Conservation (phyloP, 2,329 filamentous ascomycete species). For the Fusarium kyushuense region DNA sequence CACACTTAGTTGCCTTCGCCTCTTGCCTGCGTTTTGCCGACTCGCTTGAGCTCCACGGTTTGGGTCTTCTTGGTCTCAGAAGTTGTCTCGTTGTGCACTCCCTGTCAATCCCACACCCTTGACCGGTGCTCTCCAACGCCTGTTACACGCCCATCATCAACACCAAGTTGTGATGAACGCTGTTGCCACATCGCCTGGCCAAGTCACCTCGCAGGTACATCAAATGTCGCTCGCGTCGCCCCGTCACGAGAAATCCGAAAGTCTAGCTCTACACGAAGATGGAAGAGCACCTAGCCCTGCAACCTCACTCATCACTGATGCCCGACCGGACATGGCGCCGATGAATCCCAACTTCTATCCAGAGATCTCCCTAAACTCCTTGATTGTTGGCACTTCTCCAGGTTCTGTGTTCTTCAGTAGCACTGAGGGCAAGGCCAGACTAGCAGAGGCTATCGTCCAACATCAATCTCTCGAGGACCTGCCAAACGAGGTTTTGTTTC, state of each 20-base stretch:
- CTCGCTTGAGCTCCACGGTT: conserved; percentile 20
- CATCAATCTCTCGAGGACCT: conserved; percentile 55
- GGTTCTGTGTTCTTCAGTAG: not conserved
- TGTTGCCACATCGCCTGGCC: conserved; percentile 49
- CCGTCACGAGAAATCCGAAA: conserved; percentile 25
- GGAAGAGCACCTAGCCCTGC: conserved; percentile 38
- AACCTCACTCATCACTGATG: conserved; percentile 46
- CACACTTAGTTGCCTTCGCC: conserved; percentile 27
- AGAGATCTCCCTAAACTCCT: conserved; percentile 24
- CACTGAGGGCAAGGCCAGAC: not conserved
- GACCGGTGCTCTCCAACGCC: conserved; percentile 27
- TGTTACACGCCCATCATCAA: conserved; percentile 35
- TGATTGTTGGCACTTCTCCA: conserved; percentile 1
- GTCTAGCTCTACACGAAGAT: conserved; percentile 25
- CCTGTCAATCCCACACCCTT: conserved; percentile 30
- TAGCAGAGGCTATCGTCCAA: conserved; percentile 1
- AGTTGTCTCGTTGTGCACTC: conserved; percentile 31
- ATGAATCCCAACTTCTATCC: conserved; percentile 21
- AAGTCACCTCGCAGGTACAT: conserved; percentile 52
- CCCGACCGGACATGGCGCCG: conserved; percentile 45
- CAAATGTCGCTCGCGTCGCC: conserved; percentile 48
- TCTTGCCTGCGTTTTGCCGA: conserved; percentile 21
- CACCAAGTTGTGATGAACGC: conserved; percentile 40
- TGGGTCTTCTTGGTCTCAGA: conserved; percentile 5
- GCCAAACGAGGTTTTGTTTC: conserved; percentile 68